Evolutionary conservation across 2,329 filamentous ascomycete species (phyloP).

Genomic region (Neurospora crassa): DNA sequence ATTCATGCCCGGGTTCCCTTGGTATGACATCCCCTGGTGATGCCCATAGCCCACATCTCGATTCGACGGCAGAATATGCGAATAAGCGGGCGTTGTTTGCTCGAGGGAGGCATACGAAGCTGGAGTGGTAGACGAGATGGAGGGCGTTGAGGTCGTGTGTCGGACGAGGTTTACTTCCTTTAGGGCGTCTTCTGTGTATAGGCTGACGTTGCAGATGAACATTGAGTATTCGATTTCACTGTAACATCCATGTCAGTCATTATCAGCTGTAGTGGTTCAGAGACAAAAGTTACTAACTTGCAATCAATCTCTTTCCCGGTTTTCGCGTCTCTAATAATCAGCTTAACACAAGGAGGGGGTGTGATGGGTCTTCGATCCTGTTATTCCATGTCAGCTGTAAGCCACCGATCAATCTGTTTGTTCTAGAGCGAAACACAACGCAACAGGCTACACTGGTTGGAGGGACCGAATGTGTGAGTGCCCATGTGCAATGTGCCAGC

Average conservation of each 20-base stretch:
- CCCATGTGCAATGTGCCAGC: neutral
- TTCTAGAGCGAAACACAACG: neutral
- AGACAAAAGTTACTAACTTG: slow-evolving; percentile 48
- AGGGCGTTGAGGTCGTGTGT: slow-evolving; percentile 56
- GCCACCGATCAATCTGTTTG: neutral
- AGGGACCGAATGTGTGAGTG: neutral
- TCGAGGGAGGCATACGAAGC: slow-evolving; percentile 60
- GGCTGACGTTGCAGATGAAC: slow-evolving; percentile 54
- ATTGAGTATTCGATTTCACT: slow-evolving; percentile 50
- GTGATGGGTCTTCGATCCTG: slow-evolving; percentile 93
- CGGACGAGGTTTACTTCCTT: slow-evolving; percentile 59
- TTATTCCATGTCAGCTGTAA: neutral
- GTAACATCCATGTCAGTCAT: slow-evolving; percentile 19
- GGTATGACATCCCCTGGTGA: slow-evolving; percentile 17
- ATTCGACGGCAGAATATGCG: slow-evolving; percentile 28
- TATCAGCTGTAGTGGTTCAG: slow-evolving; percentile 16
- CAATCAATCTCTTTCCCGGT: slow-evolving; percentile 77
- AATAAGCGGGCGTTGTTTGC: slow-evolving; percentile 24
- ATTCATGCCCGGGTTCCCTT: slow-evolving; percentile 13
- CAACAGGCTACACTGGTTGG: neutral
- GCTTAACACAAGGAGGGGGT: slow-evolving; percentile 80
- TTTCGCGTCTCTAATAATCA: slow-evolving; percentile 64
- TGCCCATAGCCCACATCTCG: slow-evolving; percentile 24
- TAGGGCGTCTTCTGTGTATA: slow-evolving; percentile 56
- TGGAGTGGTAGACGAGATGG: slow-evolving; percentile 71